phyloP scores from a whole-genome alignment of 2,329 filamentous ascomycete species.

The Erysiphe neolycopersici region DNA sequence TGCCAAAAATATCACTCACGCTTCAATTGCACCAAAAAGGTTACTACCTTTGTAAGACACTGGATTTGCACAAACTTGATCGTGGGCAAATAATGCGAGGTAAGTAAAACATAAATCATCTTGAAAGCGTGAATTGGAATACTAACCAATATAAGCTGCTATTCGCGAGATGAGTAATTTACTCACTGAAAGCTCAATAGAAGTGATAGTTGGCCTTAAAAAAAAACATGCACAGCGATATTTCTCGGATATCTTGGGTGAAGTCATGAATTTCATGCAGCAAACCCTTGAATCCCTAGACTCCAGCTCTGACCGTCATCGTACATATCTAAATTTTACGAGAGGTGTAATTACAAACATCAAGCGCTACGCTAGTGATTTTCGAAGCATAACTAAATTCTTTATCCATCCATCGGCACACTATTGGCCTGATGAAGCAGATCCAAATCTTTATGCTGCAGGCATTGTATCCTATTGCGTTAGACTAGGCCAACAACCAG shows the following conservation, averaged over 20 bases:
- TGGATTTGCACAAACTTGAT: background rate
- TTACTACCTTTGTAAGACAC: conserved; percentile 2
- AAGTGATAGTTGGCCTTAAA: conserved; percentile 2
- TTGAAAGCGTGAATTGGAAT: background rate
- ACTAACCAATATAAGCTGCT: conserved; percentile 1
- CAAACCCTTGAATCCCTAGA: conserved; percentile 5
- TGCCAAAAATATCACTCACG: background rate
- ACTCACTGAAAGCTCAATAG: conserved; percentile 2
- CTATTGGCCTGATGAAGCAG: conserved; percentile 10
- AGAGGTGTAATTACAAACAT: conserved; percentile 7
- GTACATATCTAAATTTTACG: conserved; percentile 7
- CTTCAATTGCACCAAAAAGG: conserved; percentile 4
- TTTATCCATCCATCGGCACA: conserved; percentile 7
- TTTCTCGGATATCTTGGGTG: conserved; percentile 7
- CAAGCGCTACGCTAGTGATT: conserved; percentile 7
- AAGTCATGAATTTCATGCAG: conserved; percentile 9
- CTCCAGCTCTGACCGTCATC: conserved; percentile 4
- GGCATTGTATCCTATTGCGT: conserved; percentile 10
- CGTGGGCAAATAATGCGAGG: conserved; percentile 2
- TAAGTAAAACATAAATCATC: background rate
- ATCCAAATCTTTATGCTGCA: conserved; percentile 10
- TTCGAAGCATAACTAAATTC: conserved; percentile 8
- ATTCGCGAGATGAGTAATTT: conserved; percentile 4
- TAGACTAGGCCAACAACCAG: conserved; percentile 4
- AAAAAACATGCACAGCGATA: conserved; percentile 2